Percentiles rank a stretch among this genome's conserved stretches.
Evolutionary conservation across 306 rosid genomes (phyloP).

Genomic region (Carpinus fangiana): DNA sequence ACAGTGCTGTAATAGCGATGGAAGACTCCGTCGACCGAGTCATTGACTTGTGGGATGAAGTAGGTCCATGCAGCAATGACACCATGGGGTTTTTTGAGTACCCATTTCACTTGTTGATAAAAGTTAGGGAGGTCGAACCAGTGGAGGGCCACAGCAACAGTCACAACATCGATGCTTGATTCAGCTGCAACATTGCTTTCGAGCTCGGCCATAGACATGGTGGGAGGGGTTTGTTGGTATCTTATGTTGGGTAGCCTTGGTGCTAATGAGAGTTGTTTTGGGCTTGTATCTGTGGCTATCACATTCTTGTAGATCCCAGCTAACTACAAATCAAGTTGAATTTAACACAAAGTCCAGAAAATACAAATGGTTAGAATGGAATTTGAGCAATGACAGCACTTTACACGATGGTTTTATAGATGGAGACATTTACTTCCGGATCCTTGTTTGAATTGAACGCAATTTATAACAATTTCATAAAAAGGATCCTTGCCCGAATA

Average conservation of each 20-base stretch:
- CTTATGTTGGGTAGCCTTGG: constrained; percentile 54
- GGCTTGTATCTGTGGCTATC: constrained; percentile 72
- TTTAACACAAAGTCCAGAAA: too few relatives aligned
- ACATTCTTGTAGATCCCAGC: constrained; percentile 60
- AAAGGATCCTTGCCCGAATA: too few relatives aligned
- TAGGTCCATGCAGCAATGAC: constrained; percentile 77
- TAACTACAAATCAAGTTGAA: constrained; percentile 39
- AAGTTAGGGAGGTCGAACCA: constrained; percentile 69
- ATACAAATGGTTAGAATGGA: too few relatives aligned
- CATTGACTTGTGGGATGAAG: constrained; percentile 47
- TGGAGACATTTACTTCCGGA: too few relatives aligned
- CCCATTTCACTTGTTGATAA: constrained; percentile 53
- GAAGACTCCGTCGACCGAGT: constrained; percentile 38
- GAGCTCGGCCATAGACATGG: constrained; percentile 49
- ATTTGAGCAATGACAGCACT: too few relatives aligned
- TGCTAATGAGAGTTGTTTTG: constrained; percentile 51
- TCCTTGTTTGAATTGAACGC: too few relatives aligned
- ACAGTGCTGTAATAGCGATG: constrained; percentile 31
- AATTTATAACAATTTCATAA: too few relatives aligned
- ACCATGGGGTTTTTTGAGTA: constrained; percentile 75
- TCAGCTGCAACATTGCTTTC: constrained; percentile 45
- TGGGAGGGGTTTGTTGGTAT: constrained; percentile 55
- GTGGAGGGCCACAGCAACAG: constrained; percentile 71
- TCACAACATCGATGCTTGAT: constrained; percentile 62
- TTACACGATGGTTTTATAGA: too few relatives aligned